phyloP scores from a whole-genome alignment of 257 asterid genomes.

The Gentiana dahurica region DNA sequence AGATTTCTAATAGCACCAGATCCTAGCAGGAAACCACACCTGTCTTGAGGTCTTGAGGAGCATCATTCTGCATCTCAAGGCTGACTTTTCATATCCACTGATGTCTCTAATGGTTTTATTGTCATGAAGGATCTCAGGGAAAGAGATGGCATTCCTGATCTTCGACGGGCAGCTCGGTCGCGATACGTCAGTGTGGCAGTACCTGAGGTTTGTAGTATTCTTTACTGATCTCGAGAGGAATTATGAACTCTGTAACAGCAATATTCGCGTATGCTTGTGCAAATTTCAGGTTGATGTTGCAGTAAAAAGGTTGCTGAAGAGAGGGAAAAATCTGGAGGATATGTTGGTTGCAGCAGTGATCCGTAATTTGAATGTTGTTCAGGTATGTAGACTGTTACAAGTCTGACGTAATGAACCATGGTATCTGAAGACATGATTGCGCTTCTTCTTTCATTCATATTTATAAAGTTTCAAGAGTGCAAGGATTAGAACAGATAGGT shows the following conservation, averaged over 20 bases:
- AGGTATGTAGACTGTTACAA: constrained; percentile 33
- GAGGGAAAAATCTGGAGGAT: constrained; percentile 67
- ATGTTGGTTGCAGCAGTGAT: constrained; percentile 68
- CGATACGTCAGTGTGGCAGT: constrained; percentile 57
- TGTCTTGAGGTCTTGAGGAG: not conserved
- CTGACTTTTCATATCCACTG: not conserved
- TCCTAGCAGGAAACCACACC: too few relatives aligned
- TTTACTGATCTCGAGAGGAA: constrained; percentile 10
- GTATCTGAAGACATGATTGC: too few relatives aligned
- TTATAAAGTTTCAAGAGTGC: too few relatives aligned
- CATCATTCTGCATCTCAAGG: not conserved
- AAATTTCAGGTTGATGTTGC: constrained; percentile 55
- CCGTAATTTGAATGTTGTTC: constrained; percentile 75
- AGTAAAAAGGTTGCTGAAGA: constrained; percentile 49
- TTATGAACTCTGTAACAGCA: not conserved
- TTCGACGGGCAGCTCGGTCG: constrained; percentile 70
- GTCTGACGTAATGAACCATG: not conserved
- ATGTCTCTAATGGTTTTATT: constrained; percentile 19
- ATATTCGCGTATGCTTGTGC: not conserved
- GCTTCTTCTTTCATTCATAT: too few relatives aligned
- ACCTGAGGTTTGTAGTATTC: constrained; percentile 53
- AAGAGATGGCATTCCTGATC: constrained; percentile 93
- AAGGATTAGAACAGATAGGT: too few relatives aligned
- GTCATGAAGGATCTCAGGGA: constrained; percentile 68
- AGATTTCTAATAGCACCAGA: not conserved